These are phyloP conservation scores for Diplotaxis tenuifolia DNA, from an alignment of 345 rosid genomes.

Conservation along the genomic window DNA sequence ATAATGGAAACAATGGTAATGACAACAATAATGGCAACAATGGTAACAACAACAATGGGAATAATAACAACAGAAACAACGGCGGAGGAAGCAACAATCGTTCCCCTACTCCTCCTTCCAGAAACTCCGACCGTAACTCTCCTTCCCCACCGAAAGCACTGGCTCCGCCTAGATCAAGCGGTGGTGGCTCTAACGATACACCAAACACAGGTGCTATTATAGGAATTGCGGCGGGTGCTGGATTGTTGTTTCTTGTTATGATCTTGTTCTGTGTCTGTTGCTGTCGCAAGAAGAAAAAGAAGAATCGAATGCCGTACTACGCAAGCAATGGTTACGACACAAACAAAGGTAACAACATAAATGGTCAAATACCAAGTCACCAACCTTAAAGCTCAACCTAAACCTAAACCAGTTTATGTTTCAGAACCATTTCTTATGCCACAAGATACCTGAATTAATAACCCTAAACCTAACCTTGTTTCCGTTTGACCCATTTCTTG, in stretches of 20 bases:
- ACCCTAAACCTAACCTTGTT: background rate
- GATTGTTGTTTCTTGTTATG: constrained; percentile 43
- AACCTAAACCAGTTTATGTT: background rate
- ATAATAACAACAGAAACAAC: background rate
- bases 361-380: background rate
- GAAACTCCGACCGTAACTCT: constrained; percentile 21
- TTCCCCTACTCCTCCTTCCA: constrained; percentile 34
- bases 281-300: constrained; percentile 51
- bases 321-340: constrained; percentile 16
- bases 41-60: background rate
- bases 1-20: background rate
- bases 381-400: background rate
- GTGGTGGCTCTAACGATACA: constrained; percentile 20
- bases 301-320: constrained; percentile 36
- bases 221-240: constrained; percentile 49
- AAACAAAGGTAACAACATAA: constrained; percentile 2
- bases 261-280: constrained; percentile 42
- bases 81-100: constrained; percentile 22
- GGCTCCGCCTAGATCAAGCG: constrained; percentile 37
- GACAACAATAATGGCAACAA: background rate
- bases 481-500: constrained; percentile 5
- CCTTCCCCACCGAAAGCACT: constrained; percentile 24
- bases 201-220: constrained; percentile 19
- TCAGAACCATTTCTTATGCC: constrained; percentile 3
- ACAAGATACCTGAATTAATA: background rate